Base-by-base conservation (phyloP, 129 eudicot species). In the Chrysanthemum seticuspe region DNA sequence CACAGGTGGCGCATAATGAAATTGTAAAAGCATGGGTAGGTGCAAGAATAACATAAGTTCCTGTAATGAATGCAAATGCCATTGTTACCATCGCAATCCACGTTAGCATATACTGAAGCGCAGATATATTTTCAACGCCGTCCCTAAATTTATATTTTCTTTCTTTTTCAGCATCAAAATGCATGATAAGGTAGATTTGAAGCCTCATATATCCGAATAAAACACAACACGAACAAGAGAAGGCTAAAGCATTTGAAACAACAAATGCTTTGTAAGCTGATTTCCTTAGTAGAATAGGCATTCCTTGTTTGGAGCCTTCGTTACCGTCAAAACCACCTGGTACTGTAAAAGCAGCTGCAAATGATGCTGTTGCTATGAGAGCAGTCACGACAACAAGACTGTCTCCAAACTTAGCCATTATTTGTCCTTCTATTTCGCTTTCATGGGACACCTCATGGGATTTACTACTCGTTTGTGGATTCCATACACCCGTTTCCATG, bases 341-440 rank as follows among this genome's bases (percentile, higher is more conserved):
- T 10, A 60, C 1, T 9, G 65, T 1, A 60, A 60, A 60, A 60
- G 65, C 65, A 19, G 65, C 65, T 21, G 65, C 65, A 60, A 60
- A 60, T 18, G 65, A n/a, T 60, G 65, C 6, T 21, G 65, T 60
- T 60, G 65, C 65, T 60, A 60, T 60, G 25, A 60, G 65, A 21
- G 65, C 12, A 3, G 5, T 31, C 23, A 60, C 44, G 10, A 60
- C 21, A 1, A 60, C 12, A 18, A 31, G 1, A 60, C 25, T 23
- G 10, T 60, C 40, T 3, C 23, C 65, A 0, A 60, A 5, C 40
- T 4, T 60, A 10, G 55, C 6, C 6, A 51, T 3, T 6, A 13
- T 11, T 50, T 50, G 5, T 50, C n/a, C 5, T 10, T 0, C 0
- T 13, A 6, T 11, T 51, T 51, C 55, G 7, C 1, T 0, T 51